Conservation (phyloP, 2,329 filamentous ascomycete genomes). For the Ciborinia camelliae region DNA sequence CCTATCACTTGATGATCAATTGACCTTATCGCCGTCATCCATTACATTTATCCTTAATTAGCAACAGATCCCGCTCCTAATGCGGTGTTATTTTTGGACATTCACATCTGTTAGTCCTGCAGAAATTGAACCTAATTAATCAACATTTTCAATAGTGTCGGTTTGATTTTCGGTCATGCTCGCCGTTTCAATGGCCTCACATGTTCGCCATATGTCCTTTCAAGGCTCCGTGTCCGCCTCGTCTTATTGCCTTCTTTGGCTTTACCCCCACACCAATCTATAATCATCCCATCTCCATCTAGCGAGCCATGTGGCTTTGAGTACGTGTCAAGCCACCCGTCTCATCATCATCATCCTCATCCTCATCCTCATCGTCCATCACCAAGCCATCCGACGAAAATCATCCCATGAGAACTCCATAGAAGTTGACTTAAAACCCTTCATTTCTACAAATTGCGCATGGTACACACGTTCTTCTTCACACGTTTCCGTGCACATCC, state of each 20-base stretch:
- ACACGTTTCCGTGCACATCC: conserved; percentile 6
- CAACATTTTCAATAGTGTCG: conserved; percentile 17
- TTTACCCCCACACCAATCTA: not conserved
- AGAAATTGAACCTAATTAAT: conserved; percentile 20
- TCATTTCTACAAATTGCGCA: not conserved
- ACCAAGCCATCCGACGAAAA: not conserved
- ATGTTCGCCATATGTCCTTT: not conserved
- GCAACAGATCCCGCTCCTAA: conserved; percentile 13
- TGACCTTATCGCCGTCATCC: not conserved
- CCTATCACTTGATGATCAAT: conserved; percentile 1
- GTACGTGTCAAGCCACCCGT: too few relatives aligned
- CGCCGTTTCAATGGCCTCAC: not conserved
- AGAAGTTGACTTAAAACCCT: not conserved
- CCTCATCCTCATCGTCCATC: not conserved
- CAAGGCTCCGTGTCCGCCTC: not conserved
- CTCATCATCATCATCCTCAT: not conserved
- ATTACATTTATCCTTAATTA: conserved; percentile 18
- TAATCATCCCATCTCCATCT: not conserved
- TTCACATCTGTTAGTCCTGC: conserved; percentile 4
- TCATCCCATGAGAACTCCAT: not conserved
- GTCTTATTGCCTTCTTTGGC: not conserved
- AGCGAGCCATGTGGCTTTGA: conserved; percentile 13
- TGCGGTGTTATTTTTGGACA: conserved; percentile 20
- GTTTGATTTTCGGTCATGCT: too few relatives aligned
- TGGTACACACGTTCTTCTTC: conserved; percentile 7